A percentile compares a stretch with the other conserved stretches of the same genome.
Evolutionary conservation across 441 rosid genomes (phyloP).

Genomic region (Bocquillonia castaneifolia): DNA sequence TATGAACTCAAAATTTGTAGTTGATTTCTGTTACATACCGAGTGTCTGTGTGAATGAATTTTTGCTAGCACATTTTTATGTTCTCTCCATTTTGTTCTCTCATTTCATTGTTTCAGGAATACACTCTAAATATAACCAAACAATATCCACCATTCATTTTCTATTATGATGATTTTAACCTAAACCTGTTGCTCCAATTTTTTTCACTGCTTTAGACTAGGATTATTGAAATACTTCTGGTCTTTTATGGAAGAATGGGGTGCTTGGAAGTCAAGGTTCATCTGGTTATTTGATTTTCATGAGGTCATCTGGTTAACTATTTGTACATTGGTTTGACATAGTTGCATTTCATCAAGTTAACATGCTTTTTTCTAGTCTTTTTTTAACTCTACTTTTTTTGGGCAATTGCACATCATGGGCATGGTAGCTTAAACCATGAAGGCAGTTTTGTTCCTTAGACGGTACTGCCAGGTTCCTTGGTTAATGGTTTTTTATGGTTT

Average conservation of each 20-base stretch:
- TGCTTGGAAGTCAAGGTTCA: not conserved
- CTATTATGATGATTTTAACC: not conserved
- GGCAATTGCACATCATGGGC: not conserved
- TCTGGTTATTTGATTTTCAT: no score
- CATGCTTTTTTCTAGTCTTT: not conserved
- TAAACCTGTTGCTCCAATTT: no score
- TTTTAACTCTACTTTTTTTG: not conserved
- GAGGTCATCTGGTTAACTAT: no score
- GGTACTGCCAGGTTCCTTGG: not conserved
- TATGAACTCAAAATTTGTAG: not conserved
- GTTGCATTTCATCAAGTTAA: not conserved
- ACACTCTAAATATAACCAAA: not conserved
- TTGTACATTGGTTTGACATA: not conserved
- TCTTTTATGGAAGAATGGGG: not conserved
- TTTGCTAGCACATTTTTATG: not conserved
- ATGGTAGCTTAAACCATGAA: not conserved
- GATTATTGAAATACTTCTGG: not conserved
- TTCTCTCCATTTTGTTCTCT: not conserved
- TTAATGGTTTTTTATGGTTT: not conserved
- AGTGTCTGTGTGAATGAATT: not conserved
- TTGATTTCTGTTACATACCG: not conserved
- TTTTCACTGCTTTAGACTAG: no score
- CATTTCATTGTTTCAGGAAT: not conserved
- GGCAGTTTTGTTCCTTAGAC: not conserved
- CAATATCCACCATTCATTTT: not conserved